phyloP scores from a whole-genome alignment of 148 eudicot species.

The Oxyria digyna region DNA sequence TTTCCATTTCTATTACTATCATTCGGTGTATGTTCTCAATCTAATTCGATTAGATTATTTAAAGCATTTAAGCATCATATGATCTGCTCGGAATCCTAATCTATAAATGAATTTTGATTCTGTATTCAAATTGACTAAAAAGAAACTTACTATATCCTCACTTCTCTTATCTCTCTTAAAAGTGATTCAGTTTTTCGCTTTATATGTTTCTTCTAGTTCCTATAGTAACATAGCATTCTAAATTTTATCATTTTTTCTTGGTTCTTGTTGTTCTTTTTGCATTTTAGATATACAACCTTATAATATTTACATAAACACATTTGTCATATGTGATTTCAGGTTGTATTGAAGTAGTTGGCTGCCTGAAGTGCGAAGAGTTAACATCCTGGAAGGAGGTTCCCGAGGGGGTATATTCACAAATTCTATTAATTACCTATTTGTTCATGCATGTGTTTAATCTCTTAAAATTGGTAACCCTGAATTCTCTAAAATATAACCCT shows the following conservation, averaged over 20 bases:
- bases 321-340: constrained; percentile 32
- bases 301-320: no score
- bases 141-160: background rate
- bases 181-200: background rate
- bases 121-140: background rate
- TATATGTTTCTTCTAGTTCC: background rate
- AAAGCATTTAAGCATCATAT: background rate
- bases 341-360: constrained; percentile 79
- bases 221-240: background rate
- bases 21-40: background rate
- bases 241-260: background rate
- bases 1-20: background rate
- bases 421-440: background rate
- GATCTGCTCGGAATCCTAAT: background rate
- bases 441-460: background rate
- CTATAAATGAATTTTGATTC: background rate
- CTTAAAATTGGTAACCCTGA: background rate
- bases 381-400: constrained; percentile 62
- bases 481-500: background rate
- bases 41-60: background rate
- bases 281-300: background rate
- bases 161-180: background rate
- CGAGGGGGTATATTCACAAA: constrained; percentile 41
- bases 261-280: background rate
- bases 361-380: constrained; percentile 62